Evolutionary conservation across 495 filamentous ascomycete species (phyloP).

Genomic region (Jackrogersella multiformis): DNA sequence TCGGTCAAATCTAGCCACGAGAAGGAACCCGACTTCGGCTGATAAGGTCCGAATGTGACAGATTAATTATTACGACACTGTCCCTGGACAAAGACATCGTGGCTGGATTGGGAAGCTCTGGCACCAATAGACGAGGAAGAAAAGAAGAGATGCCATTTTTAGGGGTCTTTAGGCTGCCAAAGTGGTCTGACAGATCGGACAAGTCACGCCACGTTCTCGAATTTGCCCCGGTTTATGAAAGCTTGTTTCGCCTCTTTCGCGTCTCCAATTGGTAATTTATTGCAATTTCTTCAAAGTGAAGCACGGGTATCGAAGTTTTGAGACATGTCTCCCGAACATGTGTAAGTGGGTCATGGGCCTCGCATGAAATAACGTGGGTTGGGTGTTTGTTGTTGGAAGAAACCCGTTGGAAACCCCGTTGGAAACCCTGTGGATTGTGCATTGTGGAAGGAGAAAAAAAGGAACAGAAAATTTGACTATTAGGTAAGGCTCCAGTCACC

Average conservation of each 20-base stretch:
- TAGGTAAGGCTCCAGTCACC: slow-evolving; percentile 17
- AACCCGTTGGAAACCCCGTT: background rate
- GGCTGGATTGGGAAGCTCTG: slow-evolving; percentile 41
- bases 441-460: too few relatives aligned
- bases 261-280: slow-evolving; percentile 36
- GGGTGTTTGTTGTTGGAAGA: slow-evolving; percentile 28
- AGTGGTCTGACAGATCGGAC: slow-evolving; percentile 38
- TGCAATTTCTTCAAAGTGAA: slow-evolving; percentile 31
- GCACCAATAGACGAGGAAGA: slow-evolving; percentile 38
- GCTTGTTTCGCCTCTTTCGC: slow-evolving; percentile 34
- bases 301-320: slow-evolving; percentile 26
- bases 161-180: slow-evolving; percentile 44
- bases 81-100: slow-evolving; percentile 22
- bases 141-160: slow-evolving; percentile 36
- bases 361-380: slow-evolving; percentile 32
- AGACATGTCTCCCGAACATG: slow-evolving; percentile 31
- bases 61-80: slow-evolving; percentile 36
- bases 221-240: slow-evolving; percentile 40
- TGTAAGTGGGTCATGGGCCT: slow-evolving; percentile 41
- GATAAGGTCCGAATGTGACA: slow-evolving; percentile 36
- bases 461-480: slow-evolving; percentile 6
- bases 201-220: slow-evolving; percentile 40
- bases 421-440: too few relatives aligned
- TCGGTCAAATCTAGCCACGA: slow-evolving; percentile 41
- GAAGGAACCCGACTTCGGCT: slow-evolving; percentile 35